Percentiles rank a stretch among this genome's conserved stretches.
phyloP scores from a whole-genome alignment of 1,284 basidiomycete genomes.

The Cutaneotrichosporon sp. region DNA sequence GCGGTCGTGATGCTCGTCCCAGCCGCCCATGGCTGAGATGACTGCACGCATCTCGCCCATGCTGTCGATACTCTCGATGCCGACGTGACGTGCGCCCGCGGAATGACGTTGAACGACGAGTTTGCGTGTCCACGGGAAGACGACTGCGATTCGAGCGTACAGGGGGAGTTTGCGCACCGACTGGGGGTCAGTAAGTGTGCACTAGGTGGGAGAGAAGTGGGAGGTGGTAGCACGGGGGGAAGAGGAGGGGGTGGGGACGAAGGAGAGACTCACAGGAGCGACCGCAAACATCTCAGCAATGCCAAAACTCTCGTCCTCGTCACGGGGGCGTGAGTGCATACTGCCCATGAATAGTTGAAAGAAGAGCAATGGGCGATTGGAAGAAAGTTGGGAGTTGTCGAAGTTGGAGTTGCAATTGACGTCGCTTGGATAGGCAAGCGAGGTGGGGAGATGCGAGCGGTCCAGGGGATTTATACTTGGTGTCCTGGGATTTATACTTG shows the following conservation, averaged over 20 bases:
- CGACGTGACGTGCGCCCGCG: not conserved
- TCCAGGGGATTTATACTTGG: too few species aligned
- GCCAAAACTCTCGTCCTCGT: not conserved
- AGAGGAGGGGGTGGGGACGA: not conserved
- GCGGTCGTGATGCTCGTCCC: constrained; percentile 12
- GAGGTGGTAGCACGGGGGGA: too few species aligned
- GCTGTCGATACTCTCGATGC: constrained; percentile 15
- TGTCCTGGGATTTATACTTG: too few species aligned
- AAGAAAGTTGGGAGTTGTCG: not conserved
- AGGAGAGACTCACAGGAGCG: not conserved
- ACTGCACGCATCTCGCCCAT: constrained; percentile 21
- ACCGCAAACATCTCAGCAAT: not conserved
- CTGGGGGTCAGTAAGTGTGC: not conserved
- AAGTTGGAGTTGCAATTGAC: not conserved
- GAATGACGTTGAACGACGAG: not conserved
- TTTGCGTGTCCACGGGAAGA: not conserved
- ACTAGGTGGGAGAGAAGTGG: not conserved
- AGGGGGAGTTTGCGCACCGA: not conserved
- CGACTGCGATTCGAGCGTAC: not conserved
- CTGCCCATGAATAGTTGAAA: not conserved
- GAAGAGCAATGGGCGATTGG: too few species aligned
- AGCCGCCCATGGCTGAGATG: constrained; percentile 28
- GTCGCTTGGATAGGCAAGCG: too few species aligned
- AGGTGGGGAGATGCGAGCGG: too few species aligned
- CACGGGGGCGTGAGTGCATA: not conserved